Base-by-base conservation (phyloP, 345 rosid species). In the Jatropha curcas region DNA sequence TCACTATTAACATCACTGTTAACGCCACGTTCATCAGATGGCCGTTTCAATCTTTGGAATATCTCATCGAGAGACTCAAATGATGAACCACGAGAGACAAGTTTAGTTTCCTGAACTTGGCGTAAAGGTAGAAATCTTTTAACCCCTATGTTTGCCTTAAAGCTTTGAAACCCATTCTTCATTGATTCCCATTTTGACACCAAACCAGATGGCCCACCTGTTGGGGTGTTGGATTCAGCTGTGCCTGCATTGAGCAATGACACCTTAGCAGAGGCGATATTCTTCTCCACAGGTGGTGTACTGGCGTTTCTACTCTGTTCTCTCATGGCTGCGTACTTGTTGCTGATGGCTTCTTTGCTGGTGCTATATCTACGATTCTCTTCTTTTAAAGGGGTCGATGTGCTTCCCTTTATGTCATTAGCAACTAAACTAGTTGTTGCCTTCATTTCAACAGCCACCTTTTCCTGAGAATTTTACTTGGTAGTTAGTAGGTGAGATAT, bases 301-400 rank as follows among this genome's bases (percentile, higher is more conserved):
- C 72, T 80, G 34, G 87, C 65, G 25, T 86, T 86, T 72, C 91
- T 85, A 64, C 85, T 82, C 74, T 87, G 96, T 82, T 88, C 91
- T 88, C 95, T 91, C 20, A 89, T 75, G 57, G 93, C 93, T 79
- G 93, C 91, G 34, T 96, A 93, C 82, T 96, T 93, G 82, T 84
- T 88, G 81, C 87, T 80, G 61, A 96, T 89, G 63, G 92, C 93
- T 87, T 91, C 95, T 85, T 85, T 88, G 79, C 93, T 90, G 56
- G 90, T 76, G 66, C 76, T 80, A 51, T 91, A 87, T 77, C 83
- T 86, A 55, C 82, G 88, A n/a, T 82, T 77, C n/a, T 86, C 95
- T 58, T 89, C 97, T 71, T 81, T 86, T 59, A 48, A 11, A 74
- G 75, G 50, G 43, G 70, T 82, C 3, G 93, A 86, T 51, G 88